A percentile compares a stretch with the other conserved stretches of the same genome.
These are phyloP conservation scores for Talaromyces thailandensis DNA, from an alignment of 495 filamentous ascomycete species.

Conservation along the genomic window DNA sequence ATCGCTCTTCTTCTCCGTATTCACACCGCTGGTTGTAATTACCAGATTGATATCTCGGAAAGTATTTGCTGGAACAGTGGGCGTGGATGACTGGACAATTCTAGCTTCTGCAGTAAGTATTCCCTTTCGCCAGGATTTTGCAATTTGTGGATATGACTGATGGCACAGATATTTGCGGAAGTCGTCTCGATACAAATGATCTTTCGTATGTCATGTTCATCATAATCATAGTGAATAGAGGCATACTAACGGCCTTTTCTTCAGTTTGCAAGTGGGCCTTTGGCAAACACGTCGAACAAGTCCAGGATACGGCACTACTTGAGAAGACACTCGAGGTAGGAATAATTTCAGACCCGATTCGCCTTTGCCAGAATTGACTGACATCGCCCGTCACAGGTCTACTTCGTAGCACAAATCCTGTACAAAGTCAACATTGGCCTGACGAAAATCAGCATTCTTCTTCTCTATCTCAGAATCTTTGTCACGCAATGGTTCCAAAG, in stretches of 20 bases:
- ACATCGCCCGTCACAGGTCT: constrained; percentile 8
- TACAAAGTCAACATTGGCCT: constrained; percentile 27
- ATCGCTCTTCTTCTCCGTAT: constrained; percentile 8
- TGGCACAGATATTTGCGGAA: constrained; percentile 8
- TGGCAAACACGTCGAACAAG: constrained; percentile 8
- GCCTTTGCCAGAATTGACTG: neutral
- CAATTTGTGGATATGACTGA: neutral
- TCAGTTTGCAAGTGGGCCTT: constrained; percentile 10
- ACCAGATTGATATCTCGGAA: constrained; percentile 5
- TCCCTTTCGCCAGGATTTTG: neutral
- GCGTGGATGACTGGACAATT: constrained; percentile 9
- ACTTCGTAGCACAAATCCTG: constrained; percentile 19
- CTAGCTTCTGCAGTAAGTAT: constrained; percentile 1
- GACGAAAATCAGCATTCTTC: constrained; percentile 31
- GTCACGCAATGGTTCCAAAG: constrained; percentile 10
- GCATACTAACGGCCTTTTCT: neutral
- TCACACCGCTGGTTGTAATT: constrained; percentile 9
- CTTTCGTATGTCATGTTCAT: neutral
- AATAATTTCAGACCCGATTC: neutral
- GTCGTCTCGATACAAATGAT: constrained; percentile 11
- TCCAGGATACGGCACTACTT: neutral
- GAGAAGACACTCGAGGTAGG: constrained; percentile 7
- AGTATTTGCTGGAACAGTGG: constrained; percentile 6
- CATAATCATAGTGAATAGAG: neutral
- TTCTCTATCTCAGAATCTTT: constrained; percentile 32